Conservation (phyloP, 495 filamentous ascomycete genomes). For the Stereocaulon alpinum region DNA sequence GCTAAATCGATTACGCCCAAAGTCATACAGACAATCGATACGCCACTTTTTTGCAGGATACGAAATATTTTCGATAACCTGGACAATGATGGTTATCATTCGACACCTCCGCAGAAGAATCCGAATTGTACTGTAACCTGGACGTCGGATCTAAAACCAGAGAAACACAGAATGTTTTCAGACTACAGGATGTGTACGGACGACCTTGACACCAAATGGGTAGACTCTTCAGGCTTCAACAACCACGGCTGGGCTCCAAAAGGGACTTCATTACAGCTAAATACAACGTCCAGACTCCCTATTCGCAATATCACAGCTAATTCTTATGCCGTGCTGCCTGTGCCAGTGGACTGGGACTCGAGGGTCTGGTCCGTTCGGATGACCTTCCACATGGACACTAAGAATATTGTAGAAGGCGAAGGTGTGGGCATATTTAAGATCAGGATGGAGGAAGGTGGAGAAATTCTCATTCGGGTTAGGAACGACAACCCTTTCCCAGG, state of each 20-base stretch:
- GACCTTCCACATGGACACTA: conserved; percentile 1
- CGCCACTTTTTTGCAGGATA: conserved; percentile 10
- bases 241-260: conserved; percentile 11
- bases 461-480: conserved; percentile 7
- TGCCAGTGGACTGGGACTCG: conserved; percentile 8
- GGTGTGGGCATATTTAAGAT: conserved; percentile 5
- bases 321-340: conserved; percentile 8
- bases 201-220: background rate
- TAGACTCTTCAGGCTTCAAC: conserved; percentile 1
- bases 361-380: conserved; percentile 8
- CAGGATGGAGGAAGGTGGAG: conserved; percentile 9
- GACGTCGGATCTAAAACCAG: background rate
- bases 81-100: background rate
- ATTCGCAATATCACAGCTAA: background rate
- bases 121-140: background rate
- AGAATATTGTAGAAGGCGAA: background rate
- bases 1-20: conserved; percentile 4
- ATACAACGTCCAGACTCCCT: background rate
- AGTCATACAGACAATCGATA: conserved; percentile 1
- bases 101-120: background rate
- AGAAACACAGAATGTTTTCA: conserved; percentile 1
- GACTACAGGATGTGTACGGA: conserved; percentile 1
- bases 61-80: conserved; percentile 2
- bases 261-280: background rate
- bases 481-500: conserved; percentile 2